These are phyloP conservation scores for Fusarium denticulatum DNA, from an alignment of 2,329 filamentous ascomycete genomes.

Conservation along the genomic window DNA sequence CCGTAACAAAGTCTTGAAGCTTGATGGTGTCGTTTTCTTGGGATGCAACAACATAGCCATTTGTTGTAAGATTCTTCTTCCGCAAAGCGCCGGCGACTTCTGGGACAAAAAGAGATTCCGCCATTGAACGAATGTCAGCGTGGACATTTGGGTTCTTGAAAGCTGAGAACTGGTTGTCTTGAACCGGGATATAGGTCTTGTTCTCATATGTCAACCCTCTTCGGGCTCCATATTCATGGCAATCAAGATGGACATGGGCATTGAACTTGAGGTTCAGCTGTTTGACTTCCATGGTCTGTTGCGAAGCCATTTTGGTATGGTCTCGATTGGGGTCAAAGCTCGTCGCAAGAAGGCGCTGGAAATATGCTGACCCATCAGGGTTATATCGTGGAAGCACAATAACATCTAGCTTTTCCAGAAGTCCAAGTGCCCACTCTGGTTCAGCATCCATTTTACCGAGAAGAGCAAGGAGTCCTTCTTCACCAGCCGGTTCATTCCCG, in stretches of 20 bases:
- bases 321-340: conserved; percentile 49
- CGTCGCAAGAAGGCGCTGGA: conserved; percentile 44
- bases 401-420: conserved; percentile 45
- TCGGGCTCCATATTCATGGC: conserved; percentile 46
- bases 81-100: conserved; percentile 40
- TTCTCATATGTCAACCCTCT: not conserved
- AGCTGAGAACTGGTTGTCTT: conserved; percentile 46
- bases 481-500: conserved; percentile 48
- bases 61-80: conserved; percentile 37
- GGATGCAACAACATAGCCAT: conserved; percentile 41
- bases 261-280: conserved; percentile 41
- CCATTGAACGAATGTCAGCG: conserved; percentile 42
- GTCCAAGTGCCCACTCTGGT: conserved; percentile 40
- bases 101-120: conserved; percentile 42
- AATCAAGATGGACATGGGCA: conserved; percentile 46
- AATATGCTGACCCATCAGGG: conserved; percentile 48
- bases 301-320: conserved; percentile 45
- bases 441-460: conserved; percentile 46
- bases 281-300: conserved; percentile 47
- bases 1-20: conserved; percentile 44
- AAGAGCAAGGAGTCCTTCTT: conserved; percentile 43
- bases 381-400: conserved; percentile 47
- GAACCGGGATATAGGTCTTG: conserved; percentile 33
- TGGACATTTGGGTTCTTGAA: conserved; percentile 50
- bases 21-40: conserved; percentile 34